phyloP scores from a whole-genome alignment of 2,329 filamentous ascomycete species.

The Alternaria ventricosa region DNA sequence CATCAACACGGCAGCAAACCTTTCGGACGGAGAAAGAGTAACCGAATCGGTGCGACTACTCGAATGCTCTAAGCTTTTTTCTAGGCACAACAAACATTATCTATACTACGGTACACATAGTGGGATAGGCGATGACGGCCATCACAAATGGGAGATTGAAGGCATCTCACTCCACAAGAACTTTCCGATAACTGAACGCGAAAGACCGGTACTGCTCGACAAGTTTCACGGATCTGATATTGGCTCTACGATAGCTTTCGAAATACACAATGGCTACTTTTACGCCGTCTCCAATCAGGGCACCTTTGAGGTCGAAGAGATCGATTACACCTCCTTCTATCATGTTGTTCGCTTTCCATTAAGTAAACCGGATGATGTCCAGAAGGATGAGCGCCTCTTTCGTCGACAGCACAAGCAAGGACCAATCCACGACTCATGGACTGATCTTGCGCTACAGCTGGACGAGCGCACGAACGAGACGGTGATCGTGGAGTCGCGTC shows the following conservation, averaged over 20 bases:
- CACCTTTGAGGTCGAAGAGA: slow-evolving; percentile 66
- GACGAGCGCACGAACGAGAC: slow-evolving; percentile 66
- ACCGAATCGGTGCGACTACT: slow-evolving; percentile 30
- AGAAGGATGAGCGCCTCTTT: slow-evolving; percentile 63
- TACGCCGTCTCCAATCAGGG: slow-evolving; percentile 74
- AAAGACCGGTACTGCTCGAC: slow-evolving; percentile 60
- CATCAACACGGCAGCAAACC: slow-evolving; percentile 25
- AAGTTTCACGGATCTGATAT: slow-evolving; percentile 70
- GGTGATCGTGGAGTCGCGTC: slow-evolving; percentile 70
- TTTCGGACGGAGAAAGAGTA: slow-evolving; percentile 45
- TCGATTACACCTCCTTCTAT: slow-evolving; percentile 74
- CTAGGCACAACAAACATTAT: slow-evolving; percentile 66
- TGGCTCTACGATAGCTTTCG: slow-evolving; percentile 73
- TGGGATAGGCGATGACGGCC: slow-evolving; percentile 59
- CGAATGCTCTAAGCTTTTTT: slow-evolving; percentile 65
- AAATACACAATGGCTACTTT: slow-evolving; percentile 69
- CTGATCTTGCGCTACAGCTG: slow-evolving; percentile 66
- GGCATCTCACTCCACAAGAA: slow-evolving; percentile 44
- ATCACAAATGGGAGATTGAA: slow-evolving; percentile 68
- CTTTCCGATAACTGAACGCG: slow-evolving; percentile 53
- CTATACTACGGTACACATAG: slow-evolving; percentile 73
- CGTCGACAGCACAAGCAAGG: slow-evolving; percentile 72
- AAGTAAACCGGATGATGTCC: slow-evolving; percentile 51
- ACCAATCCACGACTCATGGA: slow-evolving; percentile 77
- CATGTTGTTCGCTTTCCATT: slow-evolving; percentile 70